Base-by-base conservation (phyloP, 768 basidiomycete species). In the Botryobasidium botryosum region DNA sequence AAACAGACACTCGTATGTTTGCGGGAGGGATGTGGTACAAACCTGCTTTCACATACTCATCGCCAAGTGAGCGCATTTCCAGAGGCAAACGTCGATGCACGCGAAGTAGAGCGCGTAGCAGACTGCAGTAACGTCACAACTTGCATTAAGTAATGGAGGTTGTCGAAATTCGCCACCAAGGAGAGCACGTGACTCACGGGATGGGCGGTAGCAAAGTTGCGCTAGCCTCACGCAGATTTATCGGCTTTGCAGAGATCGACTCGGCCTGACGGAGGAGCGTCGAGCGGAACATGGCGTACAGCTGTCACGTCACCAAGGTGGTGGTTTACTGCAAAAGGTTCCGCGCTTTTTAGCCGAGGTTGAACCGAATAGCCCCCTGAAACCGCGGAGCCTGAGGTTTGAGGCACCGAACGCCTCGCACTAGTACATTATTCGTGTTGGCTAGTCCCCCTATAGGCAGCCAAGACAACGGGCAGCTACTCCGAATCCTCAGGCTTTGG, bases 61-160 rank as follows among this genome's bases (percentile, higher is more conserved):
- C 86, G 20, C 88, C 90, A 42, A 92, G 65, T 32, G 73, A 74
- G 23, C 85, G 72, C 79, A 92, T 82, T 48, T 87, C 87, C 4
- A 56, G 45, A 3, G 85, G 77, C 4, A 92, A 66, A 42, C 59
- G 58, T 40, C 76, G 71, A 55, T 96, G 88, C 1, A 77, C 74
- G n/a, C 90, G 71, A 31, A 92, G 63, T 23, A 92, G 64, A 27
- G 75, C 67, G 23, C 88, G 76, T 58, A 81, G 88, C 20, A 92
- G 65, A n/a, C 85, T 88, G 52, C 20, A 32, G n/a, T n/a, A n/a
- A n/a, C n/a, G n/a, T n/a, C n/a, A n/a, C n/a, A n/a, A n/a, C n/a
- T n/a, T n/a, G n/a, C n/a, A n/a, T n/a, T n/a, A n/a, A n/a, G n/a
- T n/a, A 41, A 32, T 32, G 47, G 39, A 25, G 32, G 20, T 20